Percentiles rank a stretch among this genome's conserved stretches.
phyloP scores from a whole-genome alignment of 1,139 yeast genomes.

The Candida pseudoviswanathii region DNA sequence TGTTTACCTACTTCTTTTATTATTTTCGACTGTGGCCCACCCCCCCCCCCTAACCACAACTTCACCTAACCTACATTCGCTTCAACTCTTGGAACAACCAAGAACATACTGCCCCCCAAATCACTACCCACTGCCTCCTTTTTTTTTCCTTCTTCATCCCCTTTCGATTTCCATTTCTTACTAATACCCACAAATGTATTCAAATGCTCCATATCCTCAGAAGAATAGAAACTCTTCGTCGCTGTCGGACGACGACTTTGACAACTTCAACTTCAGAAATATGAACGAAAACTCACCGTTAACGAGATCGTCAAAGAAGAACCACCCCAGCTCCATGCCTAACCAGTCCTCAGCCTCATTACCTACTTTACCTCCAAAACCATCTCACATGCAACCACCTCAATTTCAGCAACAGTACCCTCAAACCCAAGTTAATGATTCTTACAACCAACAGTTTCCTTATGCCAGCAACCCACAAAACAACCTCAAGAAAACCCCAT shows the following conservation, averaged over 20 bases:
- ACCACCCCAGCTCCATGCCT: not conserved
- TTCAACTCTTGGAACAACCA: not conserved
- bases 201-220: constrained; percentile 1
- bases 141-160: not conserved
- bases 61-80: not conserved
- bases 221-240: not conserved
- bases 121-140: not conserved
- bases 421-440: not conserved
- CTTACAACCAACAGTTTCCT: constrained; percentile 3
- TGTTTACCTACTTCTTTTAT: not conserved
- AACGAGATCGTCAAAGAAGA: not conserved
- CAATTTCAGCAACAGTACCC: not conserved
- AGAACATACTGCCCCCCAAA: not conserved
- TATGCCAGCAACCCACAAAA: not conserved
- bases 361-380: constrained; percentile 10
- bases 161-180: not conserved
- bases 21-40: not conserved
- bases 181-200: not conserved
- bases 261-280: constrained; percentile 1
- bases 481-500: not conserved
- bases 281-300: constrained; percentile 3
- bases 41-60: not conserved
- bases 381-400: constrained; percentile 2
- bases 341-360: constrained; percentile 5
- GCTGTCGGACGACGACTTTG: constrained; percentile 4